These are phyloP conservation scores for Zymoseptoria ardabiliae DNA, from an alignment of 2,329 filamentous ascomycete species.

Conservation along the genomic window DNA sequence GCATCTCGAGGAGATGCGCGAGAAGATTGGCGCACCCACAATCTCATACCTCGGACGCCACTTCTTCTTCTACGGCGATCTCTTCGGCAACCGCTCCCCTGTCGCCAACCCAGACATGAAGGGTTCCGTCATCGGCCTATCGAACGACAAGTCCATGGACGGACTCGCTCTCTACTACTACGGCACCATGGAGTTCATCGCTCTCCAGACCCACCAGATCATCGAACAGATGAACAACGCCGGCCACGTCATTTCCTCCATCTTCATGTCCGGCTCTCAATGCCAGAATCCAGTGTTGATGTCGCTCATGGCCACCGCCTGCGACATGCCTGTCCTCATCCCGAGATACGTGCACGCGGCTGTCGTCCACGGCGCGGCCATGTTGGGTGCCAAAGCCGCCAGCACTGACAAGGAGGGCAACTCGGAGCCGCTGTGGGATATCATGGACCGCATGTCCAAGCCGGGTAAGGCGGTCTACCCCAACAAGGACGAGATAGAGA, in stretches of 20 bases:
- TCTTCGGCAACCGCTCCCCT: constrained; percentile 94
- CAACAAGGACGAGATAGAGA: constrained; percentile 63
- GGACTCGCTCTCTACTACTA: constrained; percentile 90
- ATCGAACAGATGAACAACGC: constrained; percentile 86
- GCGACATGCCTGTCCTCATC: constrained; percentile 86
- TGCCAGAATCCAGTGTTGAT: constrained; percentile 94
- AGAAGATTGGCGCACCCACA: constrained; percentile 61
- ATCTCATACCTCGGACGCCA: constrained; percentile 84
- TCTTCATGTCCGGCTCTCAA: constrained; percentile 98
- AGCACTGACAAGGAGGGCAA: constrained; percentile 68
- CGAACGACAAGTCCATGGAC: constrained; percentile 78
- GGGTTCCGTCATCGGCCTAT: constrained; percentile 78
- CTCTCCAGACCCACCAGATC: constrained; percentile 92
- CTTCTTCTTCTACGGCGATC: constrained; percentile 97
- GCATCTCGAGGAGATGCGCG: constrained; percentile 69
- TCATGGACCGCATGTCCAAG: constrained; percentile 98
- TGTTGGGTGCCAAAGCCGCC: constrained; percentile 96
- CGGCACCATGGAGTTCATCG: constrained; percentile 95
- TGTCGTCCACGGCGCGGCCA: constrained; percentile 95
- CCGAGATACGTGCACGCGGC: constrained; percentile 91
- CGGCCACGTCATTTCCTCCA: constrained; percentile 79
- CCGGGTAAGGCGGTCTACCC: constrained; percentile 77
- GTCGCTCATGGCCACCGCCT: constrained; percentile 81
- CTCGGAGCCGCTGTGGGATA: constrained; percentile 84
- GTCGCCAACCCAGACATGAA: constrained; percentile 91